These are phyloP conservation scores for Ogataea dorogensis DNA, from an alignment of 805 yeast species.

Conservation along the genomic window DNA sequence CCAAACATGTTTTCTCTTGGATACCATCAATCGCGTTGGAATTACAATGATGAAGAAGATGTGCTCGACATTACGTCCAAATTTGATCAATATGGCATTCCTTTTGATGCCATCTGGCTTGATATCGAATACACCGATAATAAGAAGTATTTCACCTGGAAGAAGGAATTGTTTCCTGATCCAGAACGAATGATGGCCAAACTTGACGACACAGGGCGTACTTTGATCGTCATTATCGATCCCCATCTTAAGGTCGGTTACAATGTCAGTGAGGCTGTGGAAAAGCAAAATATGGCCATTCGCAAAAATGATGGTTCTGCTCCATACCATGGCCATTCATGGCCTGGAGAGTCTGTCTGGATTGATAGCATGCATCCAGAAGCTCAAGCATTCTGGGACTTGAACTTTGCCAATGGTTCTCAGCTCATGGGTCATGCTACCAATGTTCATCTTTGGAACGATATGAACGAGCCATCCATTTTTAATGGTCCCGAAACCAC, in stretches of 20 bases:
- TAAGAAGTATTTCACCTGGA: slow-evolving; percentile 93
- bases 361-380: slow-evolving; percentile 75
- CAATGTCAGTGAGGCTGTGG: slow-evolving; percentile 55
- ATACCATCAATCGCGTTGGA: slow-evolving; percentile 97
- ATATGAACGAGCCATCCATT: slow-evolving; percentile 96
- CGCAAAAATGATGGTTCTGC: slow-evolving; percentile 44
- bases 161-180: slow-evolving; percentile 65
- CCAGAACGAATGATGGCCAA: slow-evolving; percentile 66
- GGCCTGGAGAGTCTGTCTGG: slow-evolving; percentile 98
- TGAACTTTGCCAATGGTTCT: slow-evolving; percentile 46
- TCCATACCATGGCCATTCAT: slow-evolving; percentile 78
- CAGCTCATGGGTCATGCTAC: slow-evolving; percentile 47
- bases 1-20: slow-evolving; percentile 83
- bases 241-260: slow-evolving; percentile 85
- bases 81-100: slow-evolving; percentile 73
- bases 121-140: slow-evolving; percentile 89
- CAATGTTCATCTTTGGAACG: slow-evolving; percentile 90
- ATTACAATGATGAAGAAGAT: slow-evolving; percentile 85
- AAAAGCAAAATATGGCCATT: slow-evolving; percentile 42
- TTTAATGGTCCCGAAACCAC: slow-evolving; percentile 94
- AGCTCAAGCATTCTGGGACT: slow-evolving; percentile 58
- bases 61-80: slow-evolving; percentile 66
- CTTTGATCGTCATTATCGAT: slow-evolving; percentile 81
- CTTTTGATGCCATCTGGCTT: slow-evolving; percentile 91
- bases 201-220: slow-evolving; percentile 71